Evolutionary conservation across 2,329 filamentous ascomycete species (phyloP), one percentile per base, ranked within the genome.

Genomic region (Paecilomyces niveus): DNA sequence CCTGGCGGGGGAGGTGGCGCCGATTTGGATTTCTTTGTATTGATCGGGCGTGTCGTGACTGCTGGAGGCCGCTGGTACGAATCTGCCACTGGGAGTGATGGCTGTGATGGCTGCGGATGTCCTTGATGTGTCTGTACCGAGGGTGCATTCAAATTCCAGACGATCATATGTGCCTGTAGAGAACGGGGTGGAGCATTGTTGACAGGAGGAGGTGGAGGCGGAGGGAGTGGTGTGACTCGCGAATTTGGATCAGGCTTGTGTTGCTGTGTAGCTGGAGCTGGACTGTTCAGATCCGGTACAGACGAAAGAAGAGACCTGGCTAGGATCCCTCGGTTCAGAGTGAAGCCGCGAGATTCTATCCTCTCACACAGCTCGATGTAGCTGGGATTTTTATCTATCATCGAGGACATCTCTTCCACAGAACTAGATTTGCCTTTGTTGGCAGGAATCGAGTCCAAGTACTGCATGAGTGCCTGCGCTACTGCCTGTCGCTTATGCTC

Each of bases 341-440:
- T 72, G 15, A 83, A 70, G 0, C 79, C 80, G 63, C 74, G 74
- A 1, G 63, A 65, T 61, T 86, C 83, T 4, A 85, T 68, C 53
- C 74, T 72, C 59, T 81, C 76, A 63, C 83, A 86, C 2, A 85
- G 68, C 55, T 81, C 75, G 59, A 79, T 77, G 61, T 85, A 85
- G 2, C 77, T 81, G 1, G 82, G 82, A 62, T 85, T 84, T 7
- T 70, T 66, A 54, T 83, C 73, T 8, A 86, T 72, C 39, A 85
- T 74, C 1, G 65, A 67, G 22, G 78, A 66, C 9, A 85, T 71
- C 21, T 77, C 69, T 9, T 74, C 68, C 8, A 72, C 58, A 9
- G 70, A 68, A 7, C 81, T 66, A 6, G 64, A 63, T 49, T 74
- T 77, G 21, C 63, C 64, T 3, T 64, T 60, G 61, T 84, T 84